Base-by-base conservation (phyloP, 192 early-diverging fungal genomes). In the Diversispora epigaea region DNA sequence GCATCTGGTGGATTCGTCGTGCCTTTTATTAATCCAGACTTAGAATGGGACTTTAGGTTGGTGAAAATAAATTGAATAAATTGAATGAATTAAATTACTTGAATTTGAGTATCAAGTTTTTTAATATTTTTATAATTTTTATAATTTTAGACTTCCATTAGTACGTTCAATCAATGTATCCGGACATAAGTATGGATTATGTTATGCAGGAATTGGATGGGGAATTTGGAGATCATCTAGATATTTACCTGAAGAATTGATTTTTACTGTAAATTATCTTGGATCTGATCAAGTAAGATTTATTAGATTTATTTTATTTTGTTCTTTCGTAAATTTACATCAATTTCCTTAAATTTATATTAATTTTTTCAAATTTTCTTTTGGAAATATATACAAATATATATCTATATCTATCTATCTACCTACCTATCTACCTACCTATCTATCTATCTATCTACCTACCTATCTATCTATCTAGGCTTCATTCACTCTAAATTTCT, bases 151-250 rank as follows among this genome's bases (percentile, higher is more conserved):
- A 17, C 81, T 93, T 14, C 76, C 78, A 3, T 89, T 85, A 14
- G 94, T 95, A 12, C 86, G 84, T 7, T 91, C 90, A 19, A 95
- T 95, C 81, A 94, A 93, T 77, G 87, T 87, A 21, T 91, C 90
- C 55, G 92, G 93, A 56, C 93, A 94, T 88, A 95, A 95, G 79
- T 95, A 86, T 82, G 93, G 93, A n/a, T 84, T 95, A 45, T 85
- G 87, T 10, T 93, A 93, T 76, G 86, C 92, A 5, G 93, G 93
- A 56, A 82, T 95, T 60, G 93, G 93, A 46, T 95, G 93, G 93
- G 84, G 87, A 47, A 61, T 95, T 25, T 95, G 94, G 94, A 84
- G 85, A 58, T 80, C 82, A 64, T 65, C 80, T 19, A 86, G 89
- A 60, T 91, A 83, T 71, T 83, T 93, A 21, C 94, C 94, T 8